Evolutionary conservation across 208 protist genomes (phyloP), one percentile per base, ranked within the genome.

Genomic region (Trichomonas gallinae): DNA sequence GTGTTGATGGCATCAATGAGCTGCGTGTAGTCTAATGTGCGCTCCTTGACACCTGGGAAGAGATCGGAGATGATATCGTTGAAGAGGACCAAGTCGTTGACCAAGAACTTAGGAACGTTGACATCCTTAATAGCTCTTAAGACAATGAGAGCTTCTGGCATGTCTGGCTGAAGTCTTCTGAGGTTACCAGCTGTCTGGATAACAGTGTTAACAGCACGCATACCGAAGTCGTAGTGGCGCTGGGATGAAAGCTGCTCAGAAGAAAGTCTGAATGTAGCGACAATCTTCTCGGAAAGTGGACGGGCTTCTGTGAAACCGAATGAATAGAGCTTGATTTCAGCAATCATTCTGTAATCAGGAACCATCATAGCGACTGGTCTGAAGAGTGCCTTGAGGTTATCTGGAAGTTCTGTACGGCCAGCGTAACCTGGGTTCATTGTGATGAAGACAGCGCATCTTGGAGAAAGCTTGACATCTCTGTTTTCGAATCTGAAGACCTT

Each of bases 161-260:
- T 97, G 46, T 99, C 97, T 10, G 98, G 98, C 97, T 98, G 82
- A 96, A 98, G 98, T n/a, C 98, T 98, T 97, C 99, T 99, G 97
- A 99, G 98, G 63, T 97, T 97, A 40, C 99, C 99, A 11, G 99
- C 99, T 36, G 98, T 98, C 15, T 98, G 98, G 96, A 99, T 99
- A 96, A 99, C 99, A 0, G 99, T 99, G 98, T 99, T 99, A 63
- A 99, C 99, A 91, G 99, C 99, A 63, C 99, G 98, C 99, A 99
- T 99, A 96, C 99, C 99, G 97, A 99, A 99, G 97, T 99, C 99
- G 97, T 99, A 99, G 98, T 99, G 99, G 96, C 99, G 98, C 97
- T 99, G 99, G 13, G 97, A 42, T 46, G 97, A 98, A 23, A 99
- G 98, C 98, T 99, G 99, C 98, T 99, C 99, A 23, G 98, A 99